These are phyloP conservation scores for Poronia punctata DNA, from an alignment of 495 filamentous ascomycete genomes.

Conservation along the genomic window DNA sequence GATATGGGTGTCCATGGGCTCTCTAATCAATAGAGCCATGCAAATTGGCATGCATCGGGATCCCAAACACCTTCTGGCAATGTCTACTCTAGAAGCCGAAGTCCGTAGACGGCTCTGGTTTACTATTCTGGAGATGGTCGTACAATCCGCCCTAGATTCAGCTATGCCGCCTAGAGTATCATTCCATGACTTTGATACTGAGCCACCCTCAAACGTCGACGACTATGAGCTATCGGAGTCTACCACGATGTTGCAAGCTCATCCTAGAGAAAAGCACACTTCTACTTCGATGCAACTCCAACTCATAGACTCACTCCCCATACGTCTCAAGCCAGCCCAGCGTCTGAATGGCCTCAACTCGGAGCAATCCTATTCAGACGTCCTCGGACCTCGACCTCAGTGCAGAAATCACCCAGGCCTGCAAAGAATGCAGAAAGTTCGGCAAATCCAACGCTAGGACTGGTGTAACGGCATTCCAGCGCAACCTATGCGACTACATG, in stretches of 20 bases:
- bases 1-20: constrained; percentile 50
- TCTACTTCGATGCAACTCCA: constrained; percentile 46
- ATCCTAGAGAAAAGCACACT: constrained; percentile 35
- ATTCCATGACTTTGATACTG: constrained; percentile 45
- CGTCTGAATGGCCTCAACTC: constrained; percentile 44
- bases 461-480: constrained; percentile 23
- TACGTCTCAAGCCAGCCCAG: constrained; percentile 43
- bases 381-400: constrained; percentile 38
- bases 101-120: constrained; percentile 55
- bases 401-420: constrained; percentile 31
- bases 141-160: constrained; percentile 51
- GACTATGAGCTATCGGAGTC: constrained; percentile 48
- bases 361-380: constrained; percentile 45
- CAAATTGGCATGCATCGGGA: constrained; percentile 55
- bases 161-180: constrained; percentile 48
- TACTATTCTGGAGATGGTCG: constrained; percentile 52
- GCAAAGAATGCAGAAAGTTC: constrained; percentile 26
- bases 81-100: constrained; percentile 44
- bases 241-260: constrained; percentile 27
- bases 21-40: constrained; percentile 49
- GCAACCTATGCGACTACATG: constrained; percentile 32
- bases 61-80: constrained; percentile 43
- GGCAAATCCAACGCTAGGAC: constrained; percentile 7
- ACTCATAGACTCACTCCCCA: constrained; percentile 39
- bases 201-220: constrained; percentile 48